Evolutionary conservation across 306 rosid genomes (phyloP).

Genomic region (Vigna trinervia): DNA sequence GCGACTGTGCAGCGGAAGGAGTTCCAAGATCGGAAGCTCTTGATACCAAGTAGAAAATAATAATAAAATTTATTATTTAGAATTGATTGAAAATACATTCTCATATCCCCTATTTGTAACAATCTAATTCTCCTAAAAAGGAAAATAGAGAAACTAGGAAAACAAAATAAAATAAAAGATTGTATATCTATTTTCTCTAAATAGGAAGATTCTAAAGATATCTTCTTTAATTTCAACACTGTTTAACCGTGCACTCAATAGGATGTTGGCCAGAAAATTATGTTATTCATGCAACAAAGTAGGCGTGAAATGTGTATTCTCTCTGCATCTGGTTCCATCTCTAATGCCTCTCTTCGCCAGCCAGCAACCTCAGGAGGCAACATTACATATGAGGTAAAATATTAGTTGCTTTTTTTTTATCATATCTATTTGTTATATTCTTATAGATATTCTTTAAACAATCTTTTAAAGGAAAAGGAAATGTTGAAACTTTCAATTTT

Average conservation of each 20-base stretch:
- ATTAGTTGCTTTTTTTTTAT: constrained; percentile 25
- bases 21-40: no score
- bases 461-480: constrained; percentile 30
- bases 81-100: no score
- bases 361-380: constrained; percentile 95
- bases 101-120: no score
- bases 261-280: constrained; percentile 98
- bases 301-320: constrained; percentile 92
- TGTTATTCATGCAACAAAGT: constrained; percentile 90
- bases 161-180: no score
- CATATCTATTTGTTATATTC: constrained; percentile 19
- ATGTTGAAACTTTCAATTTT: constrained; percentile 30
- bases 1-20: no score
- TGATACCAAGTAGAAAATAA: no score
- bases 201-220: no score
- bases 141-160: no score
- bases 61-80: no score
- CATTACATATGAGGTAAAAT: constrained; percentile 85
- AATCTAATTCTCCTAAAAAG: no score
- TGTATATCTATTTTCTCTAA: no score
- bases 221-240: no score
- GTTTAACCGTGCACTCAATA: constrained; percentile 51
- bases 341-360: constrained; percentile 89
- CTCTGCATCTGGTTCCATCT: constrained; percentile 92
- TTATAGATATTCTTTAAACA: constrained; percentile 23